Percentiles rank a stretch among this genome's conserved stretches.
Conservation (phyloP, 768 basidiomycete genomes). For the Tephrocybe sp. region DNA sequence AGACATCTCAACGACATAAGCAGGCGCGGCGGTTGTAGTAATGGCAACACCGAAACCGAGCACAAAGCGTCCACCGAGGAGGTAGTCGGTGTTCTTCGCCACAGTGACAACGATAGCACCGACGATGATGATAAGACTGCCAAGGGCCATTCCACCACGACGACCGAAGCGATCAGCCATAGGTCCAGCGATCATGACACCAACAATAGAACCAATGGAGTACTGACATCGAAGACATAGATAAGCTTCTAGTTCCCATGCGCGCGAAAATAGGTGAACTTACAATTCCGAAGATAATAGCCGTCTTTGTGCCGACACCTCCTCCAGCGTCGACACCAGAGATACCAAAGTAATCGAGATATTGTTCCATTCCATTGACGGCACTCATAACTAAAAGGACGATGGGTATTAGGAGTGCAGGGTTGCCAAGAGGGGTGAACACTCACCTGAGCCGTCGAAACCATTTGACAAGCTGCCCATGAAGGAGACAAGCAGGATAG, state of each 20-base stretch:
- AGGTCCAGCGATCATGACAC: conserved; percentile 42
- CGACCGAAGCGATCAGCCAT: conserved; percentile 42
- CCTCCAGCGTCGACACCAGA: conserved; percentile 39
- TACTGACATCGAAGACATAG: conserved; percentile 27
- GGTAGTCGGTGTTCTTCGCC: conserved; percentile 42
- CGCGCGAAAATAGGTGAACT: conserved; percentile 6
- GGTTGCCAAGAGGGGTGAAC: not conserved
- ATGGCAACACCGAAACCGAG: conserved; percentile 56
- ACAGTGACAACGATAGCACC: conserved; percentile 47
- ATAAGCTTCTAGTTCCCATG: not conserved
- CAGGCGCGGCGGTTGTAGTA: conserved; percentile 40
- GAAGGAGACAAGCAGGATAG: conserved; percentile 41
- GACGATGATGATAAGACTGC: conserved; percentile 38
- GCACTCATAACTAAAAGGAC: conserved; percentile 41
- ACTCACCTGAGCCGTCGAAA: conserved; percentile 45
- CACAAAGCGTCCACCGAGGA: conserved; percentile 52
- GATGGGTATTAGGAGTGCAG: not conserved
- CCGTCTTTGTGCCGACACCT: conserved; percentile 42
- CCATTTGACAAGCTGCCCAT: conserved; percentile 49
- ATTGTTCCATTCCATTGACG: conserved; percentile 49
- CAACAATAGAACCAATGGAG: conserved; percentile 40
- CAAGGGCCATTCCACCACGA: conserved; percentile 43
- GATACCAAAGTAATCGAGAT: conserved; percentile 40
- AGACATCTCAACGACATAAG: conserved; percentile 59
- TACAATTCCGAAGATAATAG: conserved; percentile 47